Evolutionary conservation across 192 early-diverging fungal species (phyloP), one percentile per base, ranked within the genome.

Genomic region (Backusella sp.): DNA sequence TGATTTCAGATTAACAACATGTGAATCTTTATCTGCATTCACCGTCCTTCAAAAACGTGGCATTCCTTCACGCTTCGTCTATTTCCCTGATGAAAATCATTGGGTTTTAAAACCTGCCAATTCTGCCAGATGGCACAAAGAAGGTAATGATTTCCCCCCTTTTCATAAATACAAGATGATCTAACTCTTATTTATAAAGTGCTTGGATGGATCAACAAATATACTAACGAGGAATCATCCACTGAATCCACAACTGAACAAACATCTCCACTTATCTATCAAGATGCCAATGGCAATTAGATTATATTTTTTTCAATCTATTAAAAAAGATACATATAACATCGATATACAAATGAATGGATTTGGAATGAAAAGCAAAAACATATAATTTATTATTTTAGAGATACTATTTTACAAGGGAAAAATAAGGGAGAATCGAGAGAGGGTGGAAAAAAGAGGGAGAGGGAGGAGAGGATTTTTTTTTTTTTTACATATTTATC

Each of bases 31-130:
- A 32, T 77, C 89, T 12, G 84, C 91, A 1, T 96, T 94, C 81
- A 90, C 94, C 0, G 88, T 92, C 46, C 81, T 96, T 28, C 92
- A 93, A 73, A 89, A 93, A 36, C 86, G 85, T 62, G 89, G 90
- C 36, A 86, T 95, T 23, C 89, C 89, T 37, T 87, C 92, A 0
- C 84, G 88, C 4, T 80, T 95, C 7, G 68, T 96, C 42, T 92
- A 93, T 73, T 96, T 96, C 80, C 90, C 89, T 21, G 91, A 93
- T 76, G 93, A 94, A 77, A 88, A 87, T 35, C 78, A 76, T 32
- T 79, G 77, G 73, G 90, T 94, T 42, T 81, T 93, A 37, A 93
- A 95, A 76, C 88, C 92, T 7, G 91, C 90, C 42, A 95, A 95
- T 77, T 89, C 89, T 72, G 84, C 93, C 65, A 84, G 83, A 70